Base-by-base conservation (phyloP, 148 eudicot species). In the Nepenthes mirabilis region DNA sequence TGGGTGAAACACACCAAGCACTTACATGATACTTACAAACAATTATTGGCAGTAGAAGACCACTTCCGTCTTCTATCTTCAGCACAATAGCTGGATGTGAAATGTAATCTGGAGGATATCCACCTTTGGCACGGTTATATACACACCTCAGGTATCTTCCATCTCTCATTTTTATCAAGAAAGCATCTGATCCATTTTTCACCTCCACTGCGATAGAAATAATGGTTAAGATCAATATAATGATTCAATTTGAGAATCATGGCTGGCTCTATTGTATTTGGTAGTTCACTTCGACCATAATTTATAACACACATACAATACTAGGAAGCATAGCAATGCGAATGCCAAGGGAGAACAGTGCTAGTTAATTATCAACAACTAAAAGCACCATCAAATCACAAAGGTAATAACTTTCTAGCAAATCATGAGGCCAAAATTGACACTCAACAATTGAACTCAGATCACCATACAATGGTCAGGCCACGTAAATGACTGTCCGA, bases 71-170 rank as follows among this genome's bases (percentile, higher is more conserved):
- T 71, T 93, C 99, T 87, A 93, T 79, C 76, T 81, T 89, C 61
- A 89, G 66, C 12, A 93, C 99, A 55, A 93, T 89, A 52, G 99
- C 99, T 34, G 99, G 99, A 74, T 93, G 91, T 33, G 97, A 86
- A 65, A 86, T 77, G 70, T 86, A 89, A 72, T 93, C 99, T 34
- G 91, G 90, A 36, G 84, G 80, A 72, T 82, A 84, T 2, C 81
- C 91, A 45, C 85, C 75, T 65, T 80, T 86, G 34, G 87, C 86
- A 47, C 80, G 86, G 70, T 86, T 89, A 72, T 80, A 86, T n/a
- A 69, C 83, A 65, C 99, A 93, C 70, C 74, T 86, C 65, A 93
- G 55, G 80, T 82, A 72, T 67, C 75, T 79, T n/a, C 99, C 99
- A 70, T 86, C 90, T 60, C 85, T 77, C 95, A 89, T 86, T 65